Base-by-base conservation (phyloP, 192 early-diverging fungal genomes). In the Podila clonocystis region DNA sequence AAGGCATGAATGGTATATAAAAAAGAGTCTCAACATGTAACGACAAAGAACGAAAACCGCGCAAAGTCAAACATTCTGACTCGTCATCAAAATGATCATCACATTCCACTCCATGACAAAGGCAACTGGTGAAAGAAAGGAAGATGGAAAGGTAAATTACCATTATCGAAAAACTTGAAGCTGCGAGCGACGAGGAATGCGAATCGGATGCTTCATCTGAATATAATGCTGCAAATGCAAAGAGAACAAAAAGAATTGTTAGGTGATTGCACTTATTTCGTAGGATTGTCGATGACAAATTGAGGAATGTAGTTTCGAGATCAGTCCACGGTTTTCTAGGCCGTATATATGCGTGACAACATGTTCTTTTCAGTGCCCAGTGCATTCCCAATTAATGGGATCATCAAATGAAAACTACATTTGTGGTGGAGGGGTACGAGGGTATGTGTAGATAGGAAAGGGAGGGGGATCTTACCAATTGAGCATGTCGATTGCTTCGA, bases 71-170 rank as follows among this genome's bases (percentile, higher is more conserved):
- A 80, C 77, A 41, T 88, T 93, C 91, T 80, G 91, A 93, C 91
- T 93, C 91, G 91, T 93, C 91, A 93, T 93, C 91, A 89, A 91
- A 88, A 69, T 70, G 71, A 75, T 91, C 90, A 91, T 93, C 90
- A 88, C 86, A 70, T 88, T 68, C 67, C 58, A 64, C 52, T 58
- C 62, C 36, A 61, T 26, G 41, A 58, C 24, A 24, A 20, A 62
- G 62, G 58, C n/a, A 20, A 45, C 22, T 48, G 3, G n/a, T 29
- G 8, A 55, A 63, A 38, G 8, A 55, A 63, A 9, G 55, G 17
- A n/a, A 7, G 20, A 30, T 1, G n/a, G 26, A n/a, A 30, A n/a
- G 58, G 26, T 55, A 1, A 55, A 48, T 65, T 73, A 63, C 63
- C 71, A 73, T 65, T 50, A 45, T 45, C 41, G 7, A 49, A 34